Conservation (phyloP, 2,329 filamentous ascomycete genomes). For the Cytospora paraplurivora region DNA sequence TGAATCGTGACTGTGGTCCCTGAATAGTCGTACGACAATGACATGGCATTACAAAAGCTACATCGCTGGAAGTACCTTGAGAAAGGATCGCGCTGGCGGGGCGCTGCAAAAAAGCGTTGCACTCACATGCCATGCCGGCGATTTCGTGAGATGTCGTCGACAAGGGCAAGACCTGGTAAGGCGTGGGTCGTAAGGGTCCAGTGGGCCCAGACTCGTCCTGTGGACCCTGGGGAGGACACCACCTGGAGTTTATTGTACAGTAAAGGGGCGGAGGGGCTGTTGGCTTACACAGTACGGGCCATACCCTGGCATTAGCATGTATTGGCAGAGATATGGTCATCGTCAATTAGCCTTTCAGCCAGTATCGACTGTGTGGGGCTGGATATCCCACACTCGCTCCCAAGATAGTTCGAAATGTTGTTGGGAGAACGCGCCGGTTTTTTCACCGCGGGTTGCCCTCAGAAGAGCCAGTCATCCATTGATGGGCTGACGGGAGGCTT, state of each 20-base stretch:
- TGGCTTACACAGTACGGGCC: not conserved
- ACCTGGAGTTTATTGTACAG: not conserved
- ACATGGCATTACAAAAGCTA: conserved; percentile 8
- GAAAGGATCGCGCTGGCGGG: not conserved
- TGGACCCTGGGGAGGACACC: not conserved
- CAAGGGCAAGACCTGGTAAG: not conserved
- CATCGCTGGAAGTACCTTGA: not conserved
- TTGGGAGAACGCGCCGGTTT: no score
- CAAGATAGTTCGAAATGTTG: no score
- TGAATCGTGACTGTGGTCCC: not conserved
- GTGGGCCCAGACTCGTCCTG: not conserved
- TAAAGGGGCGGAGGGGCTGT: not conserved
- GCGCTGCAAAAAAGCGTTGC: not conserved
- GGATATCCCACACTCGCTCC: no score
- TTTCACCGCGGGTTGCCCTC: no score
- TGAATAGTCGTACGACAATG: conserved; percentile 21
- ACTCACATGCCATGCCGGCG: conserved; percentile 3
- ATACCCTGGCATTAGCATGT: no score
- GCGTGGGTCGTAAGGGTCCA: not conserved
- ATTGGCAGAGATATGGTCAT: no score
- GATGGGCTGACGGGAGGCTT: not conserved
- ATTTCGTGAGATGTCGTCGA: not conserved
- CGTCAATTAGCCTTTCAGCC: no score
- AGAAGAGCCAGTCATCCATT: not conserved
- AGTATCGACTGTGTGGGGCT: no score